Evolutionary conservation across 2,329 filamentous ascomycete genomes (phyloP).

Genomic region (Furcasterigmium sp.): DNA sequence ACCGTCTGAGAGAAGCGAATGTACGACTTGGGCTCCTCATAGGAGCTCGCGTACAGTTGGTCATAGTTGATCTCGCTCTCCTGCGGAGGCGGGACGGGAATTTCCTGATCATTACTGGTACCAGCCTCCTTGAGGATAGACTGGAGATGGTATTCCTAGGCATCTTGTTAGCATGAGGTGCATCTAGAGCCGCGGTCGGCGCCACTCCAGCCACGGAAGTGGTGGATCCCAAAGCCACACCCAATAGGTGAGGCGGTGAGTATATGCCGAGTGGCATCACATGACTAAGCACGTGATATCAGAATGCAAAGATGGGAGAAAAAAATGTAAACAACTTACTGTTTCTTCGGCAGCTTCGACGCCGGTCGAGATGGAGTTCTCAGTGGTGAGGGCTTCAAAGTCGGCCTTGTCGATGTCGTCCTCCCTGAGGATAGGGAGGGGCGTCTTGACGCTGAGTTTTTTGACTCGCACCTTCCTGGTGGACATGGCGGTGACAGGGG

Average conservation of each 20-base stretch:
- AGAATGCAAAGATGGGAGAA: constrained; percentile 19
- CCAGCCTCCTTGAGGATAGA: constrained; percentile 61
- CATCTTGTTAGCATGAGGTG: constrained; percentile 2
- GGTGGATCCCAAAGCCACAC: no score
- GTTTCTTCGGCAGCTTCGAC: constrained; percentile 97
- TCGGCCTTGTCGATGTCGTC: constrained; percentile 81
- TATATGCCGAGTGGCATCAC: constrained; percentile 30
- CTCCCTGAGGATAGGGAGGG: constrained; percentile 81
- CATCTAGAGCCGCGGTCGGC: background rate
- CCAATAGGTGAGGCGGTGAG: no score
- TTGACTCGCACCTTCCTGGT: constrained; percentile 72
- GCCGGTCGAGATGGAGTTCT: constrained; percentile 87
- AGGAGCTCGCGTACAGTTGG: constrained; percentile 73
- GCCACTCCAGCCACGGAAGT: constrained; percentile 2
- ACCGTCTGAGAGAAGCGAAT: constrained; percentile 98
- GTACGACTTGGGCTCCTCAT: constrained; percentile 83
- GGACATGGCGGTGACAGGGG: constrained; percentile 46
- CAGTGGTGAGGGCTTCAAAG: constrained; percentile 80
- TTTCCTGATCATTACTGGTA: constrained; percentile 53
- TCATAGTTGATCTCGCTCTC: constrained; percentile 76
- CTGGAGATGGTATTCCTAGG: constrained; percentile 90
- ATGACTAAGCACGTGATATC: constrained; percentile 45
- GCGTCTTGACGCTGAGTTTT: constrained; percentile 89
- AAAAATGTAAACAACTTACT: constrained; percentile 55
- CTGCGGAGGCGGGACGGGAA: constrained; percentile 60